Evolutionary conservation across 108 stramenopile species (phyloP), one percentile per base, ranked within the genome.

Genomic region (Asterionellopsis glacialis): DNA sequence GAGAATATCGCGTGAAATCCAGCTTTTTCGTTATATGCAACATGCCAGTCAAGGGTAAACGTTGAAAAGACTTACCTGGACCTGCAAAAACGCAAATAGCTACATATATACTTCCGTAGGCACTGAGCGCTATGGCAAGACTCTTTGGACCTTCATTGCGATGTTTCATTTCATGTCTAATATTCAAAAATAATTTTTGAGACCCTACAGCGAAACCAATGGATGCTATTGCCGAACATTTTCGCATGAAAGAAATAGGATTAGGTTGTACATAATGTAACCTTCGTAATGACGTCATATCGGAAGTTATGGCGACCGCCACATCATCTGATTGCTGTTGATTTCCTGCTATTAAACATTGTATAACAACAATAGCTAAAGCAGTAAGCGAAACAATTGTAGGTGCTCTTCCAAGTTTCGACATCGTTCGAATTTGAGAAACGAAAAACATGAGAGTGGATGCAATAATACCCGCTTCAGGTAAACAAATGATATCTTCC

Each of bases 141-240:
- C 69, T 65, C 10, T 59, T 55, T 0, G 83, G 82, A 39, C 84
- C 76, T 21, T 76, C 65, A n/a, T 72, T 58, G 23, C 80, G 70
- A 69, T 78, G 68, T 33, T 51, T 65, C 63, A 89, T 69, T 72
- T 85, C 88, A 59, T 69, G 74, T 33, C 88, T 82, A 51, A 89
- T 79, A 58, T 88, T 88, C 48, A 88, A 61, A 40, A 85, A 71
- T 1, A 89, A 67, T 57, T 89, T 89, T 63, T 85, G 82, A 48
- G 74, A 72, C 11, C 82, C 82, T 49, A 81, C 74, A 13, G 88
- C 88, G 65, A 85, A 89, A n/a, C 80, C 83, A 26, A 89, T 79
- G 22, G 71, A 56, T n/a, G 84, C 80, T 26, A 80, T 45, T 0
- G 82, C 67, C 33, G 76, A 68, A 54, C 81, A 67, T 58, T 83